These are phyloP conservation scores for Scedosporium dehoogii DNA, from an alignment of 2,329 filamentous ascomycete species.

Conservation along the genomic window DNA sequence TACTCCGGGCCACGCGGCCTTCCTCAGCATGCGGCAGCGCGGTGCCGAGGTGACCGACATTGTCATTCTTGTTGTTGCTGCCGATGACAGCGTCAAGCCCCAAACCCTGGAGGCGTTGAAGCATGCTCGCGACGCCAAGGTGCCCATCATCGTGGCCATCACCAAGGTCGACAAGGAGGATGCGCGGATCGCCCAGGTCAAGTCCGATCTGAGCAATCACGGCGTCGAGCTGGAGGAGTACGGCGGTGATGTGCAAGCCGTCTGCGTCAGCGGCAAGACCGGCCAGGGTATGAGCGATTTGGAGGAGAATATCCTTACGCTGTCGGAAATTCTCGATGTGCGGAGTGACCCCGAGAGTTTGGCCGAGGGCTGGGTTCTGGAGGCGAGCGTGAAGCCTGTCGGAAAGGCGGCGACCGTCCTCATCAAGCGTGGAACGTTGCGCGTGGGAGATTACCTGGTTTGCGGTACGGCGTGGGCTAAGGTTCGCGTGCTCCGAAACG, in stretches of 20 bases:
- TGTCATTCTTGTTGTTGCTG: conserved; percentile 88
- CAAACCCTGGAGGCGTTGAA: conserved; percentile 95
- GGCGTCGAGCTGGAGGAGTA: conserved; percentile 90
- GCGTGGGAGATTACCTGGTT: conserved; percentile 70
- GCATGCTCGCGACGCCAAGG: conserved; percentile 75
- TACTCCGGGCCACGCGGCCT: conserved; percentile 92
- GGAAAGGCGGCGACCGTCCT: conserved; percentile 85
- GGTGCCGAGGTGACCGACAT: conserved; percentile 96
- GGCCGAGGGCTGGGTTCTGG: conserved; percentile 88
- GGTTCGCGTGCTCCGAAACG: conserved; percentile 75
- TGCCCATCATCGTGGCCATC: conserved; percentile 94
- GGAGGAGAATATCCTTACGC: conserved; percentile 78
- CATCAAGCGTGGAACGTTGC: conserved; percentile 77
- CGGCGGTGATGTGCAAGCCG: conserved; percentile 87
- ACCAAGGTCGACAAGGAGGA: conserved; percentile 93
- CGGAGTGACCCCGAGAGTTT: conserved; percentile 67
- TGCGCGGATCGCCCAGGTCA: conserved; percentile 71
- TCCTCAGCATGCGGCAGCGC: conserved; percentile 88
- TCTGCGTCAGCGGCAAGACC: conserved; percentile 87
- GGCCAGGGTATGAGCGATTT: conserved; percentile 84
- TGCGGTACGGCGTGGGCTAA: conserved; percentile 83
- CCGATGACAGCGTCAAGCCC: conserved; percentile 94
- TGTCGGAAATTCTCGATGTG: conserved; percentile 85
- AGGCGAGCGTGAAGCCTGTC: conserved; percentile 76
- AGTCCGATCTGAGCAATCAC: conserved; percentile 72